Conservation (phyloP, 1,284 basidiomycete genomes). For the Veloporphyrellus conicus region DNA sequence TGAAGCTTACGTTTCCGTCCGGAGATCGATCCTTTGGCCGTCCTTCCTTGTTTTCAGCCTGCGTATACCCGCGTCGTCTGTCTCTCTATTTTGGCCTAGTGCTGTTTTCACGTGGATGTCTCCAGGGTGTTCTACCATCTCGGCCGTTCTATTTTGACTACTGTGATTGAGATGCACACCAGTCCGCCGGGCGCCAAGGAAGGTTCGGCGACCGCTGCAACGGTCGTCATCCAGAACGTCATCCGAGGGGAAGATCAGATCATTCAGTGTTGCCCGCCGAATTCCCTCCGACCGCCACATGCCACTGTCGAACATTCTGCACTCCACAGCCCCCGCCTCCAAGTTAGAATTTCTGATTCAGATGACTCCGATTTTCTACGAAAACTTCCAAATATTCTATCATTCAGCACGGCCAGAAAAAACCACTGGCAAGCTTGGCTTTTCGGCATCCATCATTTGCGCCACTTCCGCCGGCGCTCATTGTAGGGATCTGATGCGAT, state of each 20-base stretch:
- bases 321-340: neutral
- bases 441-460: neutral
- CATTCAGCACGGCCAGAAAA: constrained; percentile 2
- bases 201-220: constrained; percentile 1
- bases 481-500: constrained; percentile 1
- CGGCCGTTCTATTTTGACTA: constrained; percentile 4
- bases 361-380: neutral
- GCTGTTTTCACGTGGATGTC: constrained; percentile 2
- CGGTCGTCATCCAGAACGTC: constrained; percentile 9
- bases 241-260: neutral
- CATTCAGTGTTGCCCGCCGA: neutral
- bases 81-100: constrained; percentile 6
- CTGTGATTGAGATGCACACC: too few relatives aligned
- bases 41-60: constrained; percentile 1
- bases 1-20: constrained; percentile 6
- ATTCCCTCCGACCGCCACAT: constrained; percentile 3
- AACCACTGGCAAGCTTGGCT: neutral
- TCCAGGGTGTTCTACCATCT: neutral
- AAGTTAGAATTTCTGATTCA: constrained; percentile 5
- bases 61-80: constrained; percentile 8
- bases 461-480: neutral
- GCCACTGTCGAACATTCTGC: constrained; percentile 12
- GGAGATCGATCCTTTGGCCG: constrained; percentile 4
- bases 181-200: neutral
- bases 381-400: constrained; percentile 1